Conservation (phyloP, 169 alveolate species). For the Babesia bigemina region DNA sequence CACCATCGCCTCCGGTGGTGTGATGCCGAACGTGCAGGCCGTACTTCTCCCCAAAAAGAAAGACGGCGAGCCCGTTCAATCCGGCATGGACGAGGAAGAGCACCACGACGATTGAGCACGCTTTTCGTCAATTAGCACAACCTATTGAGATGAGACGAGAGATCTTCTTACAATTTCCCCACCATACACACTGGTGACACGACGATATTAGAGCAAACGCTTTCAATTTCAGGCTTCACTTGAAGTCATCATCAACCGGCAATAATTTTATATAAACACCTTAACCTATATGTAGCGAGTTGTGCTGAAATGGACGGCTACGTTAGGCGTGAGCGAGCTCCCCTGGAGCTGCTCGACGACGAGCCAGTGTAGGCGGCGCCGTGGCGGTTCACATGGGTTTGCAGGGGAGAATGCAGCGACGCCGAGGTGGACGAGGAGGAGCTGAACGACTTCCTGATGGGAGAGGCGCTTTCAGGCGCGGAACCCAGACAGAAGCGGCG, state of each 20-base stretch:
- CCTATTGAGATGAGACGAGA: conserved; percentile 32
- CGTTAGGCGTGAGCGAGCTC: conserved; percentile 24
- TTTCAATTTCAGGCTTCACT: conserved; percentile 67
- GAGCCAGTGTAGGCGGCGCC: conserved; percentile 35
- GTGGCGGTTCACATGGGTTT: no score
- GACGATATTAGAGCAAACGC: conserved; percentile 36
- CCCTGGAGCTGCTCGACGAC: conserved; percentile 57
- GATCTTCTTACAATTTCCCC: conserved; percentile 33
- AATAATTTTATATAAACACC: neutral
- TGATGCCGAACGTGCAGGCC: conserved; percentile 95
- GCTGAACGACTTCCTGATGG: conserved; percentile 66
- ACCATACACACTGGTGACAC: conserved; percentile 28
- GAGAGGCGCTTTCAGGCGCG: conserved; percentile 49
- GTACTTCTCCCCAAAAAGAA: conserved; percentile 92
- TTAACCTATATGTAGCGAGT: neutral
- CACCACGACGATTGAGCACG: conserved; percentile 21
- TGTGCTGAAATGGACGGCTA: conserved; percentile 9
- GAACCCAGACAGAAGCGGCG: conserved; percentile 29
- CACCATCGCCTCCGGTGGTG: conserved; percentile 99
- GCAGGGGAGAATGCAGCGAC: conserved; percentile 70
- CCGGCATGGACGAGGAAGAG: conserved; percentile 21
- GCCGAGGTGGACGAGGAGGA: conserved; percentile 67
- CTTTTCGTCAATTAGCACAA: conserved; percentile 22
- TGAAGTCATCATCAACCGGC: conserved; percentile 61
- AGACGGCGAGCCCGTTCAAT: conserved; percentile 51